Base-by-base conservation (phyloP, 2,329 filamentous ascomycete genomes). In the Zalaria sp. region DNA sequence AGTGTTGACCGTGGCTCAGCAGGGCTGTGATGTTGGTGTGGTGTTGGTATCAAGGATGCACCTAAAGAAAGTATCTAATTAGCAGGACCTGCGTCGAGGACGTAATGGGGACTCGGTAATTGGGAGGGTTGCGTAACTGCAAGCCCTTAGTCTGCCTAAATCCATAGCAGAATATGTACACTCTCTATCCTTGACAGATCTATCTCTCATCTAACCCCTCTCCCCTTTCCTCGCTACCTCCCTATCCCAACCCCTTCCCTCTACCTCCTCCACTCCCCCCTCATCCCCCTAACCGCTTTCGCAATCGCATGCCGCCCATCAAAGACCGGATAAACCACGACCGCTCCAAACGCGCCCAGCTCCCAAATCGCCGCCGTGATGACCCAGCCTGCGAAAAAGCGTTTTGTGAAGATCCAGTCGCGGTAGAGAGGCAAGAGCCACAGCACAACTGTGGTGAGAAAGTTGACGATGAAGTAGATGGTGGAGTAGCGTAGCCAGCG, bases 351-450 rank as follows among this genome's bases (percentile, higher is more conserved):
- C 0, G 68, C 67, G 35, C 61, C 53, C 44, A 70, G 71, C 38
- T 69, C 65, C 66, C 67, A 71, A 0, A 66, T 52, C 3, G 70
- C 65, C 0, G 66, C 60, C 3, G 69, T 60, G 0, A 58, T 55
- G 0, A 61, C 57, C 67, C 67, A 71, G 0, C 65, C 62, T 1
- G 55, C 53, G 49, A 70, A 70, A 45, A 71, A 70, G 0, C 56
- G 49, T 47, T 60, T 61, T 0, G 60, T 67, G 45, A 71, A 72
- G 34, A 72, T 61, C 41, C 64, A 72, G 48, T 66, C 54, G 2
- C 67, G 61, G 46, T 72, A 71, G 4, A 72, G 55, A 25, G 68
- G 67, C 53, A 72, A 56, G 0, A 67, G 68, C 69, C 67, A 72
- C 1, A 61, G 47, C 7, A 72, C 48, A 26, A 69, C 63, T 0